Evolutionary conservation across 208 protist genomes (phyloP).

Genomic region (Acanthamoeba quina): DNA sequence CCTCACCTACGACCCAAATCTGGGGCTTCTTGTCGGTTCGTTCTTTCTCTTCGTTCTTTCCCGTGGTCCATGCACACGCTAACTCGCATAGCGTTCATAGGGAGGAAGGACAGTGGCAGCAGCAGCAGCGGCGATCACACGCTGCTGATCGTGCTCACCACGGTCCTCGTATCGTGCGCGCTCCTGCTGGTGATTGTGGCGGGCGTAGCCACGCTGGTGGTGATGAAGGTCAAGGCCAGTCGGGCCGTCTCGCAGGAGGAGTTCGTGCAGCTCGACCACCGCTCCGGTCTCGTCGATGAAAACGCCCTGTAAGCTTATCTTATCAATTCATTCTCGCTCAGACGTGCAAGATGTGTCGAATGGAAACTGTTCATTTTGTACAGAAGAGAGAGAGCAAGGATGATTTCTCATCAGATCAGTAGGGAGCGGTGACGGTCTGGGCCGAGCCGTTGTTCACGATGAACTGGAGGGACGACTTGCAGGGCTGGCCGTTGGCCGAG

Average conservation of each 20-base stretch:
- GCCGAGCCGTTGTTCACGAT: not conserved
- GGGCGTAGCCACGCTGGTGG: not conserved
- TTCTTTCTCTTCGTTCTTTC: not conserved
- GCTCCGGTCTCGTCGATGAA: no score
- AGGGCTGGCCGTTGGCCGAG: not conserved
- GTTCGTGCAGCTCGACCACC: not conserved
- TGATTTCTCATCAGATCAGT: no score
- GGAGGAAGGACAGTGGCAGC: not conserved
- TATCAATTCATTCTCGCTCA: no score
- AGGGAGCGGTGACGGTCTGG: not conserved
- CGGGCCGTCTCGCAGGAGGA: not conserved
- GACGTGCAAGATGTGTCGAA: no score
- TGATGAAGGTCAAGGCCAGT: not conserved
- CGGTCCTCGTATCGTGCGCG: not conserved
- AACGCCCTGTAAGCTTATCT: no score
- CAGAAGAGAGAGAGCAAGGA: no score
- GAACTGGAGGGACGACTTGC: not conserved
- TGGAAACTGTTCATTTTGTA: no score
- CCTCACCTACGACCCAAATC: slow-evolving; percentile 12
- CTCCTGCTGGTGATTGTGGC: not conserved
- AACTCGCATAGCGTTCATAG: not conserved
- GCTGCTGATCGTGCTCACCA: slow-evolving; percentile 20
- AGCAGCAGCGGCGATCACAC: not conserved
- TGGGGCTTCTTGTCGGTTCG: not conserved
- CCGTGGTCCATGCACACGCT: not conserved